These are phyloP conservation scores for Trichosporon faecale DNA, from an alignment of 1,284 basidiomycete species.

Conservation along the genomic window DNA sequence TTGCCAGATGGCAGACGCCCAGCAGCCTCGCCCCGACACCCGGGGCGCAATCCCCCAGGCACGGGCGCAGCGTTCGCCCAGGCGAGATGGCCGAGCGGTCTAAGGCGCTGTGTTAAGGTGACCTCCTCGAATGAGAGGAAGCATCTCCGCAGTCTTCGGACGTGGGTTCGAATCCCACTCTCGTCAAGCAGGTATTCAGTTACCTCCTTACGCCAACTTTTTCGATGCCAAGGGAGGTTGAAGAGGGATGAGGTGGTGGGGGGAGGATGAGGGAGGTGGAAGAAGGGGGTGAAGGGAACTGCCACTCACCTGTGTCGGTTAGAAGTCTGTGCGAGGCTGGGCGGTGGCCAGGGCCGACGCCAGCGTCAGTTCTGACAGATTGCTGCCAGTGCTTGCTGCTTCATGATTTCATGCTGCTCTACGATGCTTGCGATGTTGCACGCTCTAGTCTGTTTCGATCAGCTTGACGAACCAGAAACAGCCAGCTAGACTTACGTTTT, in stretches of 20 bases:
- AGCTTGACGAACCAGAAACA: background rate
- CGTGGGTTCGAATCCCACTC: background rate
- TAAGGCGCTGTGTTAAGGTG: slow-evolving; percentile 25
- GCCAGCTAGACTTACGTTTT: too few relatives aligned
- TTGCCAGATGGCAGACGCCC: too few relatives aligned
- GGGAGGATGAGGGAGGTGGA: background rate
- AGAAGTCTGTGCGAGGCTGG: background rate
- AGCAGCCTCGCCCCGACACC: too few relatives aligned
- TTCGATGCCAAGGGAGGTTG: background rate
- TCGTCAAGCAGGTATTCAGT: background rate
- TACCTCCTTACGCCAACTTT: background rate
- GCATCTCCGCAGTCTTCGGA: background rate
- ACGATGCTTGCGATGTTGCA: background rate
- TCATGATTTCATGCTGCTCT: background rate
- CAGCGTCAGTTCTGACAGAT: too few relatives aligned
- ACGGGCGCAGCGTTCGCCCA: too few relatives aligned
- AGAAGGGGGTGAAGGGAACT: background rate
- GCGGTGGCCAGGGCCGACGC: too few relatives aligned
- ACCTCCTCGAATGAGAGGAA: background rate
- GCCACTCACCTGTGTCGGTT: background rate
- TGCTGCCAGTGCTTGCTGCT: background rate
- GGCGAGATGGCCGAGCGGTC: slow-evolving; percentile 22
- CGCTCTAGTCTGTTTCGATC: background rate
- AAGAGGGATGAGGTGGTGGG: background rate
- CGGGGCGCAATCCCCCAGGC: too few relatives aligned